These are phyloP conservation scores for Poa pratensis DNA, from an alignment of 176 grass and related monocot genomes.

Conservation along the genomic window DNA sequence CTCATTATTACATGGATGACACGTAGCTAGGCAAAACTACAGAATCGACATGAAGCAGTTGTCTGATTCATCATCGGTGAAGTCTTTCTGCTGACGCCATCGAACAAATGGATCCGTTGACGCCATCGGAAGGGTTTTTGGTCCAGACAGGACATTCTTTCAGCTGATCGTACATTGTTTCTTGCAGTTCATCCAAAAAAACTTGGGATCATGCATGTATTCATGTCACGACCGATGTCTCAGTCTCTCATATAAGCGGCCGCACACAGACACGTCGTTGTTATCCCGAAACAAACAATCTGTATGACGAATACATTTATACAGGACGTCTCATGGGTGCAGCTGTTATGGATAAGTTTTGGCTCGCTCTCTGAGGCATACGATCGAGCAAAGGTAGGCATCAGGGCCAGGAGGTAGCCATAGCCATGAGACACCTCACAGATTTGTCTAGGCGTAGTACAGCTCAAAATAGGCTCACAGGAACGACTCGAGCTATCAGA, in stretches of 20 bases:
- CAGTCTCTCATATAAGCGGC: too few relatives aligned
- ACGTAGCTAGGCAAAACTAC: neutral
- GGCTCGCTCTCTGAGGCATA: neutral
- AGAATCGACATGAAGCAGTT: neutral
- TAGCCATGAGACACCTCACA: neutral
- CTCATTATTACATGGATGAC: neutral
- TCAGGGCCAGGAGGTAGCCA: neutral
- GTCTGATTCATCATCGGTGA: neutral
- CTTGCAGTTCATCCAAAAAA: too few relatives aligned
- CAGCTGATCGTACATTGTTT: neutral
- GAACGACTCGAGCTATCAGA: too few relatives aligned
- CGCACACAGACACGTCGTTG: neutral
- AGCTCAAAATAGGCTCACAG: neutral
- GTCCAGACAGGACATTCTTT: neutral
- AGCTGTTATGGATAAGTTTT: neutral
- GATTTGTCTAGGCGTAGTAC: neutral
- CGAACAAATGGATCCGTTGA: neutral
- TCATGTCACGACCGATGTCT: neutral
- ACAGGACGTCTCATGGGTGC: neutral
- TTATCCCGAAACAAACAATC: neutral
- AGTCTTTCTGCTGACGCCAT: neutral
- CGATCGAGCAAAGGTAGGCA: neutral
- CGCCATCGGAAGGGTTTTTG: neutral
- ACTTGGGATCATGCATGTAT: neutral
- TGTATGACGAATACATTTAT: neutral